phyloP scores from a whole-genome alignment of 2,329 filamentous ascomycete species.

The Fusarium haematococcum region DNA sequence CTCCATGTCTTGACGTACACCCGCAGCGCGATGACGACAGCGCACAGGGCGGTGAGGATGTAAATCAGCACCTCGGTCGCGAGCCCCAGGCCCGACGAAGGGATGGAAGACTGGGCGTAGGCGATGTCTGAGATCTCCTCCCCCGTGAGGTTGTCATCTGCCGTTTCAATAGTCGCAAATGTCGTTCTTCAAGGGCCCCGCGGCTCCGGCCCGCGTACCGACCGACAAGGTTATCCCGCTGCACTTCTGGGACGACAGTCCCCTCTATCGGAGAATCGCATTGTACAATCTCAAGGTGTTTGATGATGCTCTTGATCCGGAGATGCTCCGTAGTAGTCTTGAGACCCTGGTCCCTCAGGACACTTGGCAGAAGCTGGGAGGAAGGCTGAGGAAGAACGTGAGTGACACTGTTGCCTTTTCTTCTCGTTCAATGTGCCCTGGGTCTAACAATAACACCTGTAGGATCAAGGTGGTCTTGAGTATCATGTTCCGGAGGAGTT shows the following conservation, averaged over 20 bases:
- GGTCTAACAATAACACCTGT: not conserved
- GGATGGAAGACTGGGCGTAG: constrained; percentile 11
- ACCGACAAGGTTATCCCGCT: constrained; percentile 11
- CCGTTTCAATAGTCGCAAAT: not conserved
- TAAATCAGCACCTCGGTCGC: constrained; percentile 17
- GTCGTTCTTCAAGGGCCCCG: constrained; percentile 10
- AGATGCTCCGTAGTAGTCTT: constrained; percentile 16
- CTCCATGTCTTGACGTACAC: constrained; percentile 12
- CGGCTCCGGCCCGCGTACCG: constrained; percentile 1
- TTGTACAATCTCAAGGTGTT: constrained; percentile 23
- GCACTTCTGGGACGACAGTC: constrained; percentile 22
- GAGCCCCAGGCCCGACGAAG: constrained; percentile 2
- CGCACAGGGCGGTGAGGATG: constrained; percentile 12
- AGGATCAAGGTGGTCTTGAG: not conserved
- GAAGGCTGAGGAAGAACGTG: constrained; percentile 16
- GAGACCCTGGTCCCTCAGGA: constrained; percentile 7
- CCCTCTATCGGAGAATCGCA: constrained; percentile 12
- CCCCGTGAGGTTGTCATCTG: constrained; percentile 2
- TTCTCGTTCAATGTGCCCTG: not conserved
- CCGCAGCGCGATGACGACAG: not conserved
- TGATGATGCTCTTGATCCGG: constrained; percentile 15
- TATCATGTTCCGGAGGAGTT: constrained; percentile 15
- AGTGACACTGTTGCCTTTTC: not conserved
- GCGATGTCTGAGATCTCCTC: constrained; percentile 19
- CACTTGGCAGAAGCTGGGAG: constrained; percentile 17